Evolutionary conservation across 257 asterid species (phyloP).

Genomic region (Solanum chiquidenum): DNA sequence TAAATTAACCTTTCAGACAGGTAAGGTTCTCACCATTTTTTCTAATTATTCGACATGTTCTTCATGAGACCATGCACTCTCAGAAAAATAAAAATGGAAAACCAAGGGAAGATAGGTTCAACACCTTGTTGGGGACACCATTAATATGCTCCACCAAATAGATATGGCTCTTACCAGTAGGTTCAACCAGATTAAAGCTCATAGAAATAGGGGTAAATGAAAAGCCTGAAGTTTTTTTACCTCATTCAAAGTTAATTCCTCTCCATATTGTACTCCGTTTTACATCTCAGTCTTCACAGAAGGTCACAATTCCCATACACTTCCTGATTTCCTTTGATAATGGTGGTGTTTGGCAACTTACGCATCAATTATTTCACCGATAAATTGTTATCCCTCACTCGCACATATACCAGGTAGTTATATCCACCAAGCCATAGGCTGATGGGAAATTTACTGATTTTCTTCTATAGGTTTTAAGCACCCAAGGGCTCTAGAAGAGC

Average conservation of each 20-base stretch:
- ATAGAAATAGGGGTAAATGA: background rate
- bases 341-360: background rate
- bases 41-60: background rate
- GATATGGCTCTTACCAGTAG: background rate
- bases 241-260: background rate
- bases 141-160: background rate
- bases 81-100: background rate
- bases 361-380: background rate
- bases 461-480: background rate
- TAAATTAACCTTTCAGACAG: background rate
- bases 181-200: background rate
- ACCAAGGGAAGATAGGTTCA: background rate
- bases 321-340: background rate
- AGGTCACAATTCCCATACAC: background rate
- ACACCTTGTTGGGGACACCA: background rate
- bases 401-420: background rate
- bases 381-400: background rate
- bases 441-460: background rate
- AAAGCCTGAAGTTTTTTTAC: background rate
- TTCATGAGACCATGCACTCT: background rate
- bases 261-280: background rate
- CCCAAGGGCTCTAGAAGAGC: background rate
- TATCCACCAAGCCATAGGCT: background rate
- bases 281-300: background rate
- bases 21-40: background rate